Evolutionary conservation across 2,329 filamentous ascomycete genomes (phyloP), one percentile per base, ranked within the genome.

Genomic region (Didymella keratinophila): DNA sequence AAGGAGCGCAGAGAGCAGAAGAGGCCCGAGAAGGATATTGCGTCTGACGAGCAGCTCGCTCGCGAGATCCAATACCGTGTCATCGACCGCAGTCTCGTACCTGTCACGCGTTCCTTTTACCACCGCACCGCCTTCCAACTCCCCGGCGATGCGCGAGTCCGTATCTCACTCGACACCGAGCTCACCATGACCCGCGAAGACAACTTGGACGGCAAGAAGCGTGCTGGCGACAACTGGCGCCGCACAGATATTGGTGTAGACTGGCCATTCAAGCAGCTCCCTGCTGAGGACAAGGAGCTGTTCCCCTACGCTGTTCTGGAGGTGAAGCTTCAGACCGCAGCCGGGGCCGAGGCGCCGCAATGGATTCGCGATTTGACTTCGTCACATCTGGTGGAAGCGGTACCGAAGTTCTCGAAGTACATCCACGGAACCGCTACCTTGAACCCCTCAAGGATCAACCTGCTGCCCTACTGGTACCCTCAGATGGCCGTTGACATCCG

Each of bases 361-460:
- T 99, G 95, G 95, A 94, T 99, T 68, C 89, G 93, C 21, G 92
- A 98, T 73, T 84, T 99, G 50, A 96, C 93, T 43, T 86, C 92
- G 12, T 97, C 93, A 62, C 95, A 99, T 79, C 84, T 99, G 16
- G 95, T 99, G 2, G 95, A 99, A 79, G 93, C 95, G n/a, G 93
- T 99, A 2, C 95, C 95, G 62, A 99, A 99, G 75, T 99, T 98
- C 79, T 97, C 93, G 72, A 99, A 99, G 80, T 99, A 98, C 77
- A 98, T 99, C 58, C 95, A 99, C 77, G 95, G 95, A 58, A 93
- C 89, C 1, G 94, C 94, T 10, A 91, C 87, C 11, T 80, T 99
- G 44, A 96, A 97, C 76, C 93, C 93, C 0, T 85, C 88, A 43
- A 87, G 90, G 54, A 99, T 99, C 77, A 83, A 97, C 46, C 84